Percentiles rank a stretch among this genome's conserved stretches.
These are phyloP conservation scores for Aspergillus fijiensis DNA, from an alignment of 2,329 filamentous ascomycete species.

Conservation along the genomic window DNA sequence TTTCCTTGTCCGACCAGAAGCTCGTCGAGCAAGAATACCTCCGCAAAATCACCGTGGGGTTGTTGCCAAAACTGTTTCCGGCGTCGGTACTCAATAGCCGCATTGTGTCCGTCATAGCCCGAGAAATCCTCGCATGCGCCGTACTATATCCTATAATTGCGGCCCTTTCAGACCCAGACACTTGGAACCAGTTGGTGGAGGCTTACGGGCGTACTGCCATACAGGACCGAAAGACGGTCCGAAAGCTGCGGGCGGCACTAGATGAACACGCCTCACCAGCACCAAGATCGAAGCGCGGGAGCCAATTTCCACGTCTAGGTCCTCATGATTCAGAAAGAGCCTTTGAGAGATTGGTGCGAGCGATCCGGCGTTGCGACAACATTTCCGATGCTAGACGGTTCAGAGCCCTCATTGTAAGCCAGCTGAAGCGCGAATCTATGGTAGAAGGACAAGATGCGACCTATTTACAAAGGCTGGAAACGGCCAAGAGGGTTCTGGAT, in stretches of 20 bases:
- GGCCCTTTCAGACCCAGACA: conserved; percentile 85
- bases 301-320: conserved; percentile 73
- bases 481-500: conserved; percentile 83
- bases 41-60: conserved; percentile 67
- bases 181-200: conserved; percentile 96
- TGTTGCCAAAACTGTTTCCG: conserved; percentile 75
- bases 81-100: conserved; percentile 72
- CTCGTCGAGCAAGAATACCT: conserved; percentile 85
- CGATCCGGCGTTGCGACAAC: conserved; percentile 83
- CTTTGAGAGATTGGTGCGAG: conserved; percentile 91
- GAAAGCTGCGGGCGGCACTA: conserved; percentile 83
- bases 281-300: conserved; percentile 63
- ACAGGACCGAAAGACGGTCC: conserved; percentile 92
- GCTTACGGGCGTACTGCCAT: conserved; percentile 81
- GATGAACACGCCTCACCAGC: conserved; percentile 90
- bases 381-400: conserved; percentile 90
- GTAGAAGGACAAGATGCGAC: conserved; percentile 78
- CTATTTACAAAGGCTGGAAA: conserved; percentile 85
- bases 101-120: conserved; percentile 74
- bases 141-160: conserved; percentile 79
- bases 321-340: conserved; percentile 84
- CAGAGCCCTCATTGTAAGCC: conserved; percentile 86
- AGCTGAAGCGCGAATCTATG: conserved; percentile 79
- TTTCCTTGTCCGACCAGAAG: conserved; percentile 82
- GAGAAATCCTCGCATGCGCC: conserved; percentile 91